Conservation (phyloP, 495 filamentous ascomycete species). For the Aspergillus mulundensis region DNA sequence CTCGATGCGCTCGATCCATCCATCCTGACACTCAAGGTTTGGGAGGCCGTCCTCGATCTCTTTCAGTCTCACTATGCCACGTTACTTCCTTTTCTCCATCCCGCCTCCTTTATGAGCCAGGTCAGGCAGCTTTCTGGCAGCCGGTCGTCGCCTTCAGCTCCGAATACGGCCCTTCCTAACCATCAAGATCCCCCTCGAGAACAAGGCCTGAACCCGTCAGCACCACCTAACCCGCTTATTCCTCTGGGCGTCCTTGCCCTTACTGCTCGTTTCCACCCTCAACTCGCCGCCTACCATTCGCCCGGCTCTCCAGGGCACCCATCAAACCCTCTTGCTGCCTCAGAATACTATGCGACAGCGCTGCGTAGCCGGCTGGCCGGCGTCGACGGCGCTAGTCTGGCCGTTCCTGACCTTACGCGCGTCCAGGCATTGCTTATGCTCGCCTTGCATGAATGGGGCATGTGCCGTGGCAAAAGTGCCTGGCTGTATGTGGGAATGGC, state of each 20-base stretch:
- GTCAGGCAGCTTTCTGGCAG: slow-evolving; percentile 39
- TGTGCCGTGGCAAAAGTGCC: slow-evolving; percentile 67
- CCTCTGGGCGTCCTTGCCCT: slow-evolving; percentile 74
- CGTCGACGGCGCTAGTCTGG: slow-evolving; percentile 49
- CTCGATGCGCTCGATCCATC: slow-evolving; percentile 42
- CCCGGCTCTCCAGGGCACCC: slow-evolving; percentile 40
- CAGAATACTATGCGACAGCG: slow-evolving; percentile 74
- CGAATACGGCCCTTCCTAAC: slow-evolving; percentile 15
- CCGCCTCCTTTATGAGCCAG: slow-evolving; percentile 66
- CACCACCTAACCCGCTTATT: slow-evolving; percentile 59
- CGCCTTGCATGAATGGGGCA: slow-evolving; percentile 80
- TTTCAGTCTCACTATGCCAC: slow-evolving; percentile 81
- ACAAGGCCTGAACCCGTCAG: slow-evolving; percentile 21
- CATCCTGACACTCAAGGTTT: slow-evolving; percentile 63
- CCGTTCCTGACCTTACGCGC: slow-evolving; percentile 58
- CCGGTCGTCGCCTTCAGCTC: slow-evolving; percentile 11
- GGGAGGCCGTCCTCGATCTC: slow-evolving; percentile 68
- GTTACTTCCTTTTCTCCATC: slow-evolving; percentile 77
- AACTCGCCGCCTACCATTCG: slow-evolving; percentile 62
- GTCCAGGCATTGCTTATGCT: slow-evolving; percentile 80
- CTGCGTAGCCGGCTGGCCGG: slow-evolving; percentile 61
- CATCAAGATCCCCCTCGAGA: slow-evolving; percentile 18
- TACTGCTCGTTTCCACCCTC: slow-evolving; percentile 72
- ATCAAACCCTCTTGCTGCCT: slow-evolving; percentile 62
- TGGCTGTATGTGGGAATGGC: slow-evolving; percentile 78